Conservation (phyloP, 768 basidiomycete species). For the Pholiota conissans region DNA sequence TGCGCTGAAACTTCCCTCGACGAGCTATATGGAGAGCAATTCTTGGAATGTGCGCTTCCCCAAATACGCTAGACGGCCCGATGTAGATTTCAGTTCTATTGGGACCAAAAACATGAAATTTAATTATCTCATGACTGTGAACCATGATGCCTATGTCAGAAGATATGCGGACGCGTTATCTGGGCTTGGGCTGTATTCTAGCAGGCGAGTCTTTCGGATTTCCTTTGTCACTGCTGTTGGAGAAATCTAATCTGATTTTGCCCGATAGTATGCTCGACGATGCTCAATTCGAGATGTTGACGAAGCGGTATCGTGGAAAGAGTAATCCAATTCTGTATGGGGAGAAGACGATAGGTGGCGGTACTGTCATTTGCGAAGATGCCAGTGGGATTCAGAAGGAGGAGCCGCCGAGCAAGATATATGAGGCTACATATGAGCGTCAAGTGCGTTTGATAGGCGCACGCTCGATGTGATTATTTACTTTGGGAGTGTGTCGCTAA, state of each 20-base stretch:
- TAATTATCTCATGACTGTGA: background rate
- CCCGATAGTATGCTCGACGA: background rate
- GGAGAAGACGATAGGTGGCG: background rate
- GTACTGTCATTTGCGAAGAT: background rate
- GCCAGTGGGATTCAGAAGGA: no score
- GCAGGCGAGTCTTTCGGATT: background rate
- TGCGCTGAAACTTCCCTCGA: background rate
- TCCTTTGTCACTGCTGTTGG: background rate
- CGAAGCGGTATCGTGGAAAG: background rate
- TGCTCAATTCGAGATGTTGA: background rate
- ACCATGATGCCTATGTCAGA: background rate
- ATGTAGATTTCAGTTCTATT: background rate
- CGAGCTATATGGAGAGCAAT: background rate
- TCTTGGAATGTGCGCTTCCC: constrained; percentile 1
- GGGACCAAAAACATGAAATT: constrained; percentile 2
- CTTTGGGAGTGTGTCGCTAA: no score
- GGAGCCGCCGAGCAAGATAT: background rate
- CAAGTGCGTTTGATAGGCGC: background rate
- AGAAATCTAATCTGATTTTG: background rate
- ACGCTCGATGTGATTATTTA: background rate
- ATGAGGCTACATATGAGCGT: background rate
- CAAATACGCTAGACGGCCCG: background rate
- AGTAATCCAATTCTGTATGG: background rate
- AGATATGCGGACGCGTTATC: background rate
- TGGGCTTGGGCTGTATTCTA: background rate